Conservation (phyloP, 2,329 filamentous ascomycete genomes). For the Fusarium chlamydosporum region DNA sequence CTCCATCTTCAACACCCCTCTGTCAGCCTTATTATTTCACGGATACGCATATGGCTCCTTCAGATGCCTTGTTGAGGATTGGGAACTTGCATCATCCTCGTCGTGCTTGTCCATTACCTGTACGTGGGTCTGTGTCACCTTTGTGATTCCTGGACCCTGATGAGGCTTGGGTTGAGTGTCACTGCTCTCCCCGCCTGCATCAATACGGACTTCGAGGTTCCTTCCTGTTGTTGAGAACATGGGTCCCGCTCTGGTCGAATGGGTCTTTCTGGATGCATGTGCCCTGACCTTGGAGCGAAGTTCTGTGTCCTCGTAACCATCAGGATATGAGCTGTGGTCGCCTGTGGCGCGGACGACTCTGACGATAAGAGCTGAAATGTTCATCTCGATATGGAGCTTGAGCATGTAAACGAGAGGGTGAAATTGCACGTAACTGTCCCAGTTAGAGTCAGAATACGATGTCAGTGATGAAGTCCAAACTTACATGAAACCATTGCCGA, state of each 20-base stretch:
- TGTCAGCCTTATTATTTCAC: conserved; percentile 4
- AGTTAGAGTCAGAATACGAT: background rate
- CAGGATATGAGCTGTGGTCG: conserved; percentile 40
- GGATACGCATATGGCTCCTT: conserved; percentile 28
- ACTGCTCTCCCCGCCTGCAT: conserved; percentile 6
- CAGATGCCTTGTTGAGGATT: conserved; percentile 43
- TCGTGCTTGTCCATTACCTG: conserved; percentile 35
- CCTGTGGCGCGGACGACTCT: conserved; percentile 46
- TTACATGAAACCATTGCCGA: conserved; percentile 47
- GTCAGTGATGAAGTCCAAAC: background rate
- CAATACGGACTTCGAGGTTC: conserved; percentile 34
- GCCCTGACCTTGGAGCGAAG: conserved; percentile 32
- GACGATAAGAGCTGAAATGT: conserved; percentile 45
- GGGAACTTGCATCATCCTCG: conserved; percentile 43
- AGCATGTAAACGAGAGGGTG: conserved; percentile 49
- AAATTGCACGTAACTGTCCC: conserved; percentile 45
- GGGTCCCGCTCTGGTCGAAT: background rate
- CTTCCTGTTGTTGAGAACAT: conserved; percentile 26
- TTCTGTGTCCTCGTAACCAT: conserved; percentile 33
- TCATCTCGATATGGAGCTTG: conserved; percentile 49
- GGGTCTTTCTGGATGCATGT: conserved; percentile 1
- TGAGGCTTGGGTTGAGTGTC: conserved; percentile 8
- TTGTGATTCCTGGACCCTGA: conserved; percentile 40
- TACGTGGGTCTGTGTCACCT: conserved; percentile 45
- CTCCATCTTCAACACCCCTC: background rate